These are phyloP conservation scores for Penicillium thymicola DNA, from an alignment of 2,329 filamentous ascomycete species.

Conservation along the genomic window DNA sequence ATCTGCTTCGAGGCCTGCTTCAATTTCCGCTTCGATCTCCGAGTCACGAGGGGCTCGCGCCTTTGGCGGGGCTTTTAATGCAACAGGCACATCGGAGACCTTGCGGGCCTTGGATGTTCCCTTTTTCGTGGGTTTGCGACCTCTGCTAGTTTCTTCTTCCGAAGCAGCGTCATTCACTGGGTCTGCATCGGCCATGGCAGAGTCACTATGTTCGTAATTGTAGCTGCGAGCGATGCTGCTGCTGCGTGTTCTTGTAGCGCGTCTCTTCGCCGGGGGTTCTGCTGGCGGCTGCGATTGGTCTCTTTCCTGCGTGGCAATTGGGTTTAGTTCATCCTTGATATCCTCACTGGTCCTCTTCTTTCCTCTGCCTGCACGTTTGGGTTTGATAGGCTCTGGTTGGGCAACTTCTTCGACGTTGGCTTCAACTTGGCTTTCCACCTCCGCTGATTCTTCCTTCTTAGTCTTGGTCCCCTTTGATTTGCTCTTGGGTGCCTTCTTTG, in stretches of 20 bases:
- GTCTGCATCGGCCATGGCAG: constrained; percentile 35
- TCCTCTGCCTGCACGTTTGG: constrained; percentile 43
- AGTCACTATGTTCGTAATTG: constrained; percentile 31
- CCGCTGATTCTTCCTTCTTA: constrained; percentile 43
- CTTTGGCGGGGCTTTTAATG: constrained; percentile 48
- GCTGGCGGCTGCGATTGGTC: constrained; percentile 19
- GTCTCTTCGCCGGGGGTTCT: constrained; percentile 56
- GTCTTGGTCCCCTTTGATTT: constrained; percentile 36
- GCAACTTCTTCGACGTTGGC: constrained; percentile 27
- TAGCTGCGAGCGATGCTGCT: constrained; percentile 46
- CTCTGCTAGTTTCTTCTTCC: constrained; percentile 45
- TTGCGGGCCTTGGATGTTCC: constrained; percentile 48
- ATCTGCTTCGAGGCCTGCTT: constrained; percentile 61
- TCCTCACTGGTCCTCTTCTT: constrained; percentile 64
- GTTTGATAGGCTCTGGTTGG: constrained; percentile 32
- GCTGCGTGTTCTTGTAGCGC: constrained; percentile 51
- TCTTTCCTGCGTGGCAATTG: constrained; percentile 11
- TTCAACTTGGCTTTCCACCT: constrained; percentile 40
- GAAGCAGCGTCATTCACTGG: constrained; percentile 18
- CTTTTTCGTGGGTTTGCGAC: constrained; percentile 40
- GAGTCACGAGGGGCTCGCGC: constrained; percentile 56
- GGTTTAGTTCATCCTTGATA: constrained; percentile 34
- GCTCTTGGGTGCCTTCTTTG: constrained; percentile 41
- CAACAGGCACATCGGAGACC: constrained; percentile 46
- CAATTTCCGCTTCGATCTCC: constrained; percentile 63